A percentile compares a stretch with the other conserved stretches of the same genome.
phyloP scores from a whole-genome alignment of 495 filamentous ascomycete genomes.

The Xylaria grammica region DNA sequence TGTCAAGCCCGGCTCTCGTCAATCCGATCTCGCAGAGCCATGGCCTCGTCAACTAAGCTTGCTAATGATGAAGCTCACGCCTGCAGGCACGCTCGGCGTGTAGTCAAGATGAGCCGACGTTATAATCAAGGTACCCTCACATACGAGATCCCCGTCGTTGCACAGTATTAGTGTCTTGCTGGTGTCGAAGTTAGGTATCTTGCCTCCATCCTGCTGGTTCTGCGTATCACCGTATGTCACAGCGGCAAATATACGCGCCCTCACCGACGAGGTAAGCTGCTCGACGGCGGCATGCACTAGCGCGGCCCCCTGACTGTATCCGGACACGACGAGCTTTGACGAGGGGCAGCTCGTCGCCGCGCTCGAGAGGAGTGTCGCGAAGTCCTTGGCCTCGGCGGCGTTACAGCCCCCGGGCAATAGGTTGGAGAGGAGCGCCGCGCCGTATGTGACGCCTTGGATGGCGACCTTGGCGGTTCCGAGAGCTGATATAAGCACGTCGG shows the following conservation, averaged over 20 bases:
- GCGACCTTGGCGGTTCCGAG: conserved; percentile 1
- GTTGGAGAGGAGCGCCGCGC: conserved; percentile 17
- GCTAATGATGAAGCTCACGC: conserved; percentile 21
- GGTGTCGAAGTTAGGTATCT: conserved; percentile 44
- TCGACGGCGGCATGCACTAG: conserved; percentile 48
- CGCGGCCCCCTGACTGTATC: conserved; percentile 49
- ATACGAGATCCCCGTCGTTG: conserved; percentile 49
- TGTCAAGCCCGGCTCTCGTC: not conserved
- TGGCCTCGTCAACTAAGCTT: not conserved
- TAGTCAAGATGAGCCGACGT: conserved; percentile 47
- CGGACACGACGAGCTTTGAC: conserved; percentile 14
- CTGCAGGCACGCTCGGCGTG: conserved; percentile 18
- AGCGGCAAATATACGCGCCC: conserved; percentile 50
- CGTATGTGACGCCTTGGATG: conserved; percentile 14
- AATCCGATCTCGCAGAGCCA: not conserved
- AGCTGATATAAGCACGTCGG: not conserved
- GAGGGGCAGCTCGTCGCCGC: conserved; percentile 8
- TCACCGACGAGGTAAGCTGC: conserved; percentile 36
- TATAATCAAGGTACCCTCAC: conserved; percentile 47
- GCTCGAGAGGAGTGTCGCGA: conserved; percentile 1
- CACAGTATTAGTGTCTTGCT: conserved; percentile 51
- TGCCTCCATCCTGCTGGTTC: conserved; percentile 45
- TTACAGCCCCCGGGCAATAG: conserved; percentile 9
- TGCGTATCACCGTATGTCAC: conserved; percentile 53
- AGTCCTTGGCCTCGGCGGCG: conserved; percentile 6